Percentiles rank a stretch among this genome's conserved stretches.
phyloP scores from a whole-genome alignment of 805 yeast genomes.

The Diddensiella caesifluorescens region DNA sequence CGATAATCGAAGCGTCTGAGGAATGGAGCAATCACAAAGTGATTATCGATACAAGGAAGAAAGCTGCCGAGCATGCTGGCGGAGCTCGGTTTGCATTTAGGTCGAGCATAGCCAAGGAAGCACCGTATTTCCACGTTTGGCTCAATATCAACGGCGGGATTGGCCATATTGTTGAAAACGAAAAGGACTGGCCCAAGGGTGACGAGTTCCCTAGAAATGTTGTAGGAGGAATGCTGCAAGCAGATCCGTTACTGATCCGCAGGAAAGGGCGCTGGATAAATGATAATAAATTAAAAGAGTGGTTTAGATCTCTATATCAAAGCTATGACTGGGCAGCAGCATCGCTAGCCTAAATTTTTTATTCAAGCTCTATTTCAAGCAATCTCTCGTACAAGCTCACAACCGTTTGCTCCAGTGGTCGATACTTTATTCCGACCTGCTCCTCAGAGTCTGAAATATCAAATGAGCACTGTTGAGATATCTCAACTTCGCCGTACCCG shows the following conservation, averaged over 20 bases:
- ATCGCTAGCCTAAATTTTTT: not conserved
- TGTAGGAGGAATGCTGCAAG: conserved; percentile 41
- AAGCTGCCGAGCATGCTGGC: conserved; percentile 22
- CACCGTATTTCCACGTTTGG: conserved; percentile 51
- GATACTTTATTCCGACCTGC: conserved; percentile 38
- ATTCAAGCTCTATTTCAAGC: conserved; percentile 28
- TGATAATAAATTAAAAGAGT: conserved; percentile 30
- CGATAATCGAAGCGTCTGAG: conserved; percentile 35
- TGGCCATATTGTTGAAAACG: conserved; percentile 46
- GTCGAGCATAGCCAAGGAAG: conserved; percentile 40
- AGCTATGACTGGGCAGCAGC: conserved; percentile 34
- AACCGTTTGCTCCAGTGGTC: conserved; percentile 37
- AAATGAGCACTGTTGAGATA: conserved; percentile 22
- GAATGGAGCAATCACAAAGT: conserved; percentile 39
- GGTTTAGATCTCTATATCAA: conserved; percentile 35
- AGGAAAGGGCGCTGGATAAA: conserved; percentile 31
- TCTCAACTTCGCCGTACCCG: conserved; percentile 21
- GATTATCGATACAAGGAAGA: conserved; percentile 37
- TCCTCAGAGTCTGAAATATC: conserved; percentile 37
- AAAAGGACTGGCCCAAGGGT: conserved; percentile 40
- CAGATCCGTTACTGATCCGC: conserved; percentile 35
- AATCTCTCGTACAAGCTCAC: conserved; percentile 42
- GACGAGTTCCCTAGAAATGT: conserved; percentile 43
- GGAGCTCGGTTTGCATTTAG: conserved; percentile 27
- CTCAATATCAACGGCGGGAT: conserved; percentile 42